Percentiles rank a stretch among this genome's conserved stretches.
Conservation (phyloP, 2,329 filamentous ascomycete species). For the Tolypocladium nubicola region DNA sequence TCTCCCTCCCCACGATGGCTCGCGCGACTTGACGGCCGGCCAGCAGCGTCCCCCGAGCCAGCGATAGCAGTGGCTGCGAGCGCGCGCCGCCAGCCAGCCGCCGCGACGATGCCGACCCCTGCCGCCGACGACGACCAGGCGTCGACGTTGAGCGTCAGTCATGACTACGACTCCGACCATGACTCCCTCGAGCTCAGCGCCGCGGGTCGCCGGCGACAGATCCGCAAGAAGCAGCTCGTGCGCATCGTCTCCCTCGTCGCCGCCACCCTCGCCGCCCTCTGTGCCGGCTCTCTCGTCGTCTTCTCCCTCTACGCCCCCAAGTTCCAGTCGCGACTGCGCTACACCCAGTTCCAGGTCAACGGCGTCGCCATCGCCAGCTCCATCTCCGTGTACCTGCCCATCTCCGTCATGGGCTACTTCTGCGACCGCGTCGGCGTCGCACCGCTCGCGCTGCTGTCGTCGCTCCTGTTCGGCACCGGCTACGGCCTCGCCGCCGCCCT, state of each 20-base stretch:
- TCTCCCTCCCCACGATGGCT: not conserved
- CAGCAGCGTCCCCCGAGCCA: not conserved
- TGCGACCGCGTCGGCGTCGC: conserved; percentile 83
- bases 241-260: conserved; percentile 40
- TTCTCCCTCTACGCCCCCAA: conserved; percentile 91
- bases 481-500: conserved; percentile 76
- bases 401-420: conserved; percentile 78
- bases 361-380: conserved; percentile 78
- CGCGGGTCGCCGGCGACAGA: conserved; percentile 8
- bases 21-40: not conserved
- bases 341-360: conserved; percentile 89
- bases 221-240: conserved; percentile 19
- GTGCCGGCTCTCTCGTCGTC: conserved; percentile 82
- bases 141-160: conserved; percentile 11
- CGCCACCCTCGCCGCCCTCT: conserved; percentile 52
- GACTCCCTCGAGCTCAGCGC: conserved; percentile 6
- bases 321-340: conserved; percentile 77
- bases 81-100: not conserved
- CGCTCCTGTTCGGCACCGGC: conserved; percentile 64
- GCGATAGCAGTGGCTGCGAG: not conserved
- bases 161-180: conserved; percentile 4
- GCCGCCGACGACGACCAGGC: conserved; percentile 12
- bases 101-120: conserved; percentile 10
- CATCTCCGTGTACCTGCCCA: conserved; percentile 83
- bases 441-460: conserved; percentile 63